These are phyloP conservation scores for Zygnema circumcarinatum DNA, from an alignment of 139 green algal species.

Conservation along the genomic window DNA sequence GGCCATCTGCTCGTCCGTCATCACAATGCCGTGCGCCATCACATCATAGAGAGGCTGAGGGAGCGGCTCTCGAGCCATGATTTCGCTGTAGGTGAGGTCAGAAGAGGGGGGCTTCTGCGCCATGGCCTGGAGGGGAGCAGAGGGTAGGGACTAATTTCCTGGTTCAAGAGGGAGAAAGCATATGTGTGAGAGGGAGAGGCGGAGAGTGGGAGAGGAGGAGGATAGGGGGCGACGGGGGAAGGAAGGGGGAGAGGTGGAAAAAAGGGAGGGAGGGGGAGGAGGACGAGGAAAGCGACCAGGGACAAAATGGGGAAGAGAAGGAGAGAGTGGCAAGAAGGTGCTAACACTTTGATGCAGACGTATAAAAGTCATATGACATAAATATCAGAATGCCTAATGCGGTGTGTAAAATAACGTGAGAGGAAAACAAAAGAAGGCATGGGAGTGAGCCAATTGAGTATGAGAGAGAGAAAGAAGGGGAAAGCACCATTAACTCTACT, in stretches of 20 bases:
- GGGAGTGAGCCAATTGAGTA: neutral
- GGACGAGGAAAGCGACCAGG: neutral
- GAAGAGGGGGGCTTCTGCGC: too few relatives aligned
- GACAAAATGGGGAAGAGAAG: neutral
- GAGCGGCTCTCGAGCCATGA: constrained; percentile 1
- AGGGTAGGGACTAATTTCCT: neutral
- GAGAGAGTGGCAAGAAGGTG: neutral
- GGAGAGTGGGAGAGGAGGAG: neutral
- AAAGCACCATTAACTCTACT: too few relatives aligned
- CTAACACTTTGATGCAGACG: neutral
- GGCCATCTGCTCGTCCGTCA: constrained; percentile 32
- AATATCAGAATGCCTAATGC: too few relatives aligned
- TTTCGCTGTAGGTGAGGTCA: too few relatives aligned
- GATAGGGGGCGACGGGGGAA: neutral
- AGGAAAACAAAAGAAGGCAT: neutral
- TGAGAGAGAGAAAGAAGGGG: neutral
- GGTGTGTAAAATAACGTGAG: neutral
- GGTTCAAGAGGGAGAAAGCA: neutral
- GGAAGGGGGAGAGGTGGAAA: neutral
- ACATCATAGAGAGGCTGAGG: constrained; percentile 22
- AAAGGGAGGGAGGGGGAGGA: neutral
- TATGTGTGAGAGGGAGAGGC: neutral
- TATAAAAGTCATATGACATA: neutral
- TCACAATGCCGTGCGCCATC: constrained; percentile 15
- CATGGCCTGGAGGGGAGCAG: neutral